These are phyloP conservation scores for Penicillium verrucosum DNA, from an alignment of 2,329 filamentous ascomycete genomes.

Conservation along the genomic window DNA sequence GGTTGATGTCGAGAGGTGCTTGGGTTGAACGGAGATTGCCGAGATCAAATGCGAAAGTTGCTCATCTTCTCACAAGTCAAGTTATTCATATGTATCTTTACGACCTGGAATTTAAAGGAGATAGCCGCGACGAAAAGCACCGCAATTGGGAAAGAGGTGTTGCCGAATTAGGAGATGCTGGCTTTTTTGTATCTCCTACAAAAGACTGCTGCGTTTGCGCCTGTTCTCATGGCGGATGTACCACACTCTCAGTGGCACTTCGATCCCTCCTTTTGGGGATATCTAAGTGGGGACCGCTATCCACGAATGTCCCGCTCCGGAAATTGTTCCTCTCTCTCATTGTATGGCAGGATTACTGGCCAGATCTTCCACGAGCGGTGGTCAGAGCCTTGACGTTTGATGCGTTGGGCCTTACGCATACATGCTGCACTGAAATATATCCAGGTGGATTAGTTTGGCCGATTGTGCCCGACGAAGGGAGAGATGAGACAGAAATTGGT, in stretches of 20 bases:
- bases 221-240: slow-evolving; percentile 9
- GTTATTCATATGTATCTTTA: no score
- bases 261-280: background rate
- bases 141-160: background rate
- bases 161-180: background rate
- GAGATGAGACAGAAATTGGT: background rate
- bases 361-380: background rate
- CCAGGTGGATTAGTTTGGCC: accelerated
- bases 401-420: slow-evolving; percentile 8
- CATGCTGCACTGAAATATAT: background rate
- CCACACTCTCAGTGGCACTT: slow-evolving; percentile 1
- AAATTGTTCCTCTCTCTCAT: background rate
- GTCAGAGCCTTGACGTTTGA: slow-evolving; percentile 12
- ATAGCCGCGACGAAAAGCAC: background rate
- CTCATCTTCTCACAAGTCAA: background rate
- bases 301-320: background rate
- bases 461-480: background rate
- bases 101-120: accelerated
- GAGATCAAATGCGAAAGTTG: background rate
- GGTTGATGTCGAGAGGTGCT: background rate
- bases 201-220: slow-evolving; percentile 11
- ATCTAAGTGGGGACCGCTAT: no score
- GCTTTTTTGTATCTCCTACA: background rate
- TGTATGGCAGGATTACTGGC: background rate
- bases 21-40: background rate